Evolutionary conservation across 2,329 filamentous ascomycete species (phyloP).

Genomic region (Colletotrichum coccodes): DNA sequence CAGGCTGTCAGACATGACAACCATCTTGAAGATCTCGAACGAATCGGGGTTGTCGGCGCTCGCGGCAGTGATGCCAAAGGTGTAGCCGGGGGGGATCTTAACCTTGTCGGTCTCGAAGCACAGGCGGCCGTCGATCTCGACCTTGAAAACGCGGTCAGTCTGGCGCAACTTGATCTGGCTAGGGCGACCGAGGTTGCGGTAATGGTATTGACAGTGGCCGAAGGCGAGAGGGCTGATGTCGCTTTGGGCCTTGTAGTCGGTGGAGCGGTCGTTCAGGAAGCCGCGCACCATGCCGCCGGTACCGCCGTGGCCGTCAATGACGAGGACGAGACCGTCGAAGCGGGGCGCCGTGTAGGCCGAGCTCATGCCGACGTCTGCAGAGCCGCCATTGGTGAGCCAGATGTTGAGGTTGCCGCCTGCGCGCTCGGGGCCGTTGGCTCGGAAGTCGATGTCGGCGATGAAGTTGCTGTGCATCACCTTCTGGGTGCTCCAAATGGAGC

Average conservation of each 20-base stretch:
- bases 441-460: conserved; percentile 87
- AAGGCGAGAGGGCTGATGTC: conserved; percentile 89
- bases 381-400: conserved; percentile 84
- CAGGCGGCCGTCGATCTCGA: conserved; percentile 80
- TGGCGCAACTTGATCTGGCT: conserved; percentile 81
- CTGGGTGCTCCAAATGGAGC: conserved; percentile 81
- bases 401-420: conserved; percentile 91
- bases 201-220: conserved; percentile 89
- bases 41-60: conserved; percentile 93
- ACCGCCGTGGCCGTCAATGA: conserved; percentile 86
- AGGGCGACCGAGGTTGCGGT: conserved; percentile 89
- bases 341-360: conserved; percentile 86
- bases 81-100: conserved; percentile 81
- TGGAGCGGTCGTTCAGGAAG: conserved; percentile 91
- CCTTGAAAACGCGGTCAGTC: conserved; percentile 72
- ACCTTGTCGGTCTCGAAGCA: conserved; percentile 90
- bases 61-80: conserved; percentile 87
- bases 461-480: conserved; percentile 74
- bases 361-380: conserved; percentile 71
- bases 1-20: conserved; percentile 70
- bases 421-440: conserved; percentile 85
- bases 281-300: conserved; percentile 83
- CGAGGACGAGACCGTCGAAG: conserved; percentile 91
- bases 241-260: conserved; percentile 80
- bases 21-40: conserved; percentile 91